Evolutionary conservation across 179 eudicot species (phyloP).

Genomic region (Vitellaria paradoxa): DNA sequence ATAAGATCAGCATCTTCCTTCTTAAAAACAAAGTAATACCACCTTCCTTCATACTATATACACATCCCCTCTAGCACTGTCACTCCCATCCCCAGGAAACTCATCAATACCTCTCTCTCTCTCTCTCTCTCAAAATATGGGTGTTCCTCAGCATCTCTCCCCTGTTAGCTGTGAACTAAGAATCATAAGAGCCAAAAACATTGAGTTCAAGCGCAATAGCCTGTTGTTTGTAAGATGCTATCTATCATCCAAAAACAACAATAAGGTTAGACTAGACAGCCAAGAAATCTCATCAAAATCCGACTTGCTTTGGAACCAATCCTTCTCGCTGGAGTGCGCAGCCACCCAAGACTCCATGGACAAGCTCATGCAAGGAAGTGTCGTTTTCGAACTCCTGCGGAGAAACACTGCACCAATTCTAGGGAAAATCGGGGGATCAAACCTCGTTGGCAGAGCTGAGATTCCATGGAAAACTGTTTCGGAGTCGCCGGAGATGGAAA

Average conservation of each 20-base stretch:
- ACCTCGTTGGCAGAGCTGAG: slow-evolving; percentile 45
- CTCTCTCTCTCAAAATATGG: slow-evolving; percentile 8
- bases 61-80: background rate
- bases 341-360: slow-evolving; percentile 31
- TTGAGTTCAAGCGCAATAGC: slow-evolving; percentile 16
- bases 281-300: slow-evolving; percentile 35
- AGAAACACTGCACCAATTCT: slow-evolving; percentile 21
- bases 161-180: slow-evolving; percentile 37
- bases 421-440: slow-evolving; percentile 27
- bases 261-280: slow-evolving; percentile 44
- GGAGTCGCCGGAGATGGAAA: slow-evolving; percentile 37
- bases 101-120: background rate
- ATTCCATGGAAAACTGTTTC: slow-evolving; percentile 45
- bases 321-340: slow-evolving; percentile 45
- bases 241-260: slow-evolving; percentile 37
- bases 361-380: slow-evolving; percentile 24
- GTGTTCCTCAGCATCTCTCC: slow-evolving; percentile 11
- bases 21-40: too few species aligned
- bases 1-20: too few species aligned
- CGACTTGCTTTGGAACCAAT: slow-evolving; percentile 37
- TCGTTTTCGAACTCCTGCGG: slow-evolving; percentile 42
- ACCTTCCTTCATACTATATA: background rate
- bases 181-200: slow-evolving; percentile 50
- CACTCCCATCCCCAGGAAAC: background rate
- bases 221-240: slow-evolving; percentile 50